Evolutionary conservation across 345 rosid genomes (phyloP).

Genomic region (Heritiera fomes): DNA sequence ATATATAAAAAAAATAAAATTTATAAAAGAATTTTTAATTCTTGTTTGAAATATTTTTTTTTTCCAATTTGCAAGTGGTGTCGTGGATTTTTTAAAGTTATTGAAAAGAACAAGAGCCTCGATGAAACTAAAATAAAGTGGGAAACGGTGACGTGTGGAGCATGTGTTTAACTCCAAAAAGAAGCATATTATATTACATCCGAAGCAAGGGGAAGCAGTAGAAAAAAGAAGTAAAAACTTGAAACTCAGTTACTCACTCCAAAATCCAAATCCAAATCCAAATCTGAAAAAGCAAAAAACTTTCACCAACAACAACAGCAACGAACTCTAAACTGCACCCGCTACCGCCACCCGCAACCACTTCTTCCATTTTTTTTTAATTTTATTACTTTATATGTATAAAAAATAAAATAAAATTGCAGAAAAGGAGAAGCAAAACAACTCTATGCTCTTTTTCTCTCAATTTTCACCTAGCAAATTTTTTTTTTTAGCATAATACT

Average conservation of each 20-base stretch:
- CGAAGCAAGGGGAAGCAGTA: not conserved
- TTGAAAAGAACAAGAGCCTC: too few species aligned
- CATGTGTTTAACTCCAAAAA: not conserved
- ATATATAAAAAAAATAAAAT: too few species aligned
- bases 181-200: not conserved
- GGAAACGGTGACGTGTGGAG: not conserved
- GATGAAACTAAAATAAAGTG: not conserved
- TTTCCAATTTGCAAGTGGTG: too few species aligned
- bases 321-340: not conserved
- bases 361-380: not conserved
- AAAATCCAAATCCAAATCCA: too few species aligned
- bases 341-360: not conserved
- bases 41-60: too few species aligned
- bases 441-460: not conserved
- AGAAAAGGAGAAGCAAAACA: not conserved
- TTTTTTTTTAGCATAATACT: not conserved
- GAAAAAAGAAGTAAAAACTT: not conserved
- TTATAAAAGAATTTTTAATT: too few species aligned
- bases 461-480: not conserved
- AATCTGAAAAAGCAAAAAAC: too few species aligned
- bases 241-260: not conserved
- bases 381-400: not conserved
- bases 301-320: too few species aligned
- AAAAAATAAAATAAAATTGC: too few species aligned
- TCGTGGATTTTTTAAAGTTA: too few species aligned